phyloP scores from a whole-genome alignment of 768 basidiomycete species.

The Holtermannia corniformis region DNA sequence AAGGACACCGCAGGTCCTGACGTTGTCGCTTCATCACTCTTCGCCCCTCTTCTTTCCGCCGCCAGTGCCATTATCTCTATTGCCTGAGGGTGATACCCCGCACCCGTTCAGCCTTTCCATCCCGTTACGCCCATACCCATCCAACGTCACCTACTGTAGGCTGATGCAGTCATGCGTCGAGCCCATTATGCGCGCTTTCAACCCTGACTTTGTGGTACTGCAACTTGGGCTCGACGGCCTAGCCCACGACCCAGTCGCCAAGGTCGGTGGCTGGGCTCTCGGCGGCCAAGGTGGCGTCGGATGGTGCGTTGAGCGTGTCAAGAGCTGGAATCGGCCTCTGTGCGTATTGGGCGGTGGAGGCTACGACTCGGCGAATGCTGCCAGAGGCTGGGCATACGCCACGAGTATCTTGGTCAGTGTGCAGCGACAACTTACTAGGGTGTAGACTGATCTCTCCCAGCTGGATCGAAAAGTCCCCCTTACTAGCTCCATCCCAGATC shows the following conservation, averaged over 20 bases:
- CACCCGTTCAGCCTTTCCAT: slow-evolving; percentile 63
- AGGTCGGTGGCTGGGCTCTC: slow-evolving; percentile 57
- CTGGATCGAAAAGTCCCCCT: no score
- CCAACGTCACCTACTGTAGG: slow-evolving; percentile 52
- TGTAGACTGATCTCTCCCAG: no score
- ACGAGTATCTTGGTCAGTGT: slow-evolving; percentile 63
- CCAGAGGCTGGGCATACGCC: slow-evolving; percentile 74
- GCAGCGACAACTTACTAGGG: no score
- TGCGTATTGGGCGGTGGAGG: slow-evolving; percentile 52
- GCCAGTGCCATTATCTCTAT: slow-evolving; percentile 24
- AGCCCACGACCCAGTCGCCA: slow-evolving; percentile 67
- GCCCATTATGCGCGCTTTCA: slow-evolving; percentile 52
- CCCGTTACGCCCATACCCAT: slow-evolving; percentile 66
- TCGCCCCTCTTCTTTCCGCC: slow-evolving; percentile 75
- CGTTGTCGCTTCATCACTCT: slow-evolving; percentile 74
- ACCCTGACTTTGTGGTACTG: slow-evolving; percentile 67
- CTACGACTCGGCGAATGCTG: slow-evolving; percentile 71
- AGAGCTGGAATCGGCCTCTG: slow-evolving; percentile 23
- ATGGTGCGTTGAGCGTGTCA: slow-evolving; percentile 45
- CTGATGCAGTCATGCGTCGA: slow-evolving; percentile 59
- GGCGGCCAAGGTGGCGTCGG: slow-evolving; percentile 55
- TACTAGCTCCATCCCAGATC: slow-evolving; percentile 85
- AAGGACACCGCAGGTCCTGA: slow-evolving; percentile 45
- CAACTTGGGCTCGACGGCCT: slow-evolving; percentile 85
- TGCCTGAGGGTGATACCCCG: slow-evolving; percentile 45